Evolutionary conservation across 768 basidiomycete species (phyloP).

Genomic region (Boletus pseudo-olivaceus): DNA sequence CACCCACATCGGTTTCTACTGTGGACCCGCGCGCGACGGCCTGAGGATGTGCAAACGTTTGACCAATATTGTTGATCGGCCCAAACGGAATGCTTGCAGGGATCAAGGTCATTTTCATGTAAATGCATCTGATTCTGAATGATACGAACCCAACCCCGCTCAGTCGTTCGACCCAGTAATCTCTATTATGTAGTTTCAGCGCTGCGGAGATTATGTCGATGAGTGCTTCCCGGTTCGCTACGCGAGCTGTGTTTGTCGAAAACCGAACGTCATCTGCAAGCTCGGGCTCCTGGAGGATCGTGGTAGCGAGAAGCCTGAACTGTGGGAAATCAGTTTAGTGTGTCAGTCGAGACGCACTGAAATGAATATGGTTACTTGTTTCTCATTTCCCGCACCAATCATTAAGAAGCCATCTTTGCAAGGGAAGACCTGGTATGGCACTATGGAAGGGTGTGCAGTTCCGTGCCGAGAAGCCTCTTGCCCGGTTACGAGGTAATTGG

Average conservation of each 20-base stretch:
- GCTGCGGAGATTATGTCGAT: conserved; percentile 61
- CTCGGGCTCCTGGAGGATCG: conserved; percentile 58
- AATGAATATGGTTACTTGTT: conserved; percentile 50
- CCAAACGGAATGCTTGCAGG: conserved; percentile 69
- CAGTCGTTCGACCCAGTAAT: conserved; percentile 73
- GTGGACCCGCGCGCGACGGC: conserved; percentile 72
- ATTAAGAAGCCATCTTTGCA: conserved; percentile 87
- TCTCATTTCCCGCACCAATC: conserved; percentile 92
- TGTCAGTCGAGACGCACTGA: background rate
- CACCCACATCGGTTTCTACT: conserved; percentile 72
- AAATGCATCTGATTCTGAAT: conserved; percentile 4
- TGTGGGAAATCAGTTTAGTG: conserved; percentile 32
- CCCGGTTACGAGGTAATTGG: conserved; percentile 87
- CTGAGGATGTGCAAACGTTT: conserved; percentile 88
- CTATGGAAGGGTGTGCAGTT: conserved; percentile 92
- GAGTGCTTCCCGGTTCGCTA: conserved; percentile 69
- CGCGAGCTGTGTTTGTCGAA: conserved; percentile 69
- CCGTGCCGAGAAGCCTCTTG: conserved; percentile 82
- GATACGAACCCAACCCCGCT: conserved; percentile 72
- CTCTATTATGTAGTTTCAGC: conserved; percentile 54
- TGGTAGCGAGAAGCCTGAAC: conserved; percentile 67
- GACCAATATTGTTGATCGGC: conserved; percentile 87
- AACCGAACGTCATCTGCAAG: conserved; percentile 63
- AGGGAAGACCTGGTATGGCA: conserved; percentile 88
- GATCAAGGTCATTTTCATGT: conserved; percentile 9